Evolutionary conservation across 2,329 filamentous ascomycete genomes (phyloP).

Genomic region (Alternaria consortialis): DNA sequence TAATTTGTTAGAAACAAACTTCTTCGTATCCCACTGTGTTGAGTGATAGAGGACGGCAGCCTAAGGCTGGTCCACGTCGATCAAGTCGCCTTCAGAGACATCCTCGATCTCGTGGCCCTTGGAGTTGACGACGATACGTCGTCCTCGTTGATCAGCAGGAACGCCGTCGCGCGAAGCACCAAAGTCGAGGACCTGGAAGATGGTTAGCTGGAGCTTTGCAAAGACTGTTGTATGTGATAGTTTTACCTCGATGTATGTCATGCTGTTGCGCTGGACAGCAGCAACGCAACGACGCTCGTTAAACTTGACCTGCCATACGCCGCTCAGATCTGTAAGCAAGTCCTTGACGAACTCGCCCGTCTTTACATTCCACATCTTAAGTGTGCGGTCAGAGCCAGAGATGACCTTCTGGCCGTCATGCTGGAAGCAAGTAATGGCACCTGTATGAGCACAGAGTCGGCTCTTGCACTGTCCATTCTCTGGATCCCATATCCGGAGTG

Average conservation of each 20-base stretch:
- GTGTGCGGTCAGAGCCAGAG: conserved; percentile 89
- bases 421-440: conserved; percentile 98
- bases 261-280: conserved; percentile 88
- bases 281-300: conserved; percentile 95
- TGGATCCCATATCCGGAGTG: conserved; percentile 95
- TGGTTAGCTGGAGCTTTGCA: conserved; percentile 32
- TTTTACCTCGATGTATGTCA: conserved; percentile 89
- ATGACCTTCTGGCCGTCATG: conserved; percentile 97
- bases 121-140: conserved; percentile 69
- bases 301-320: conserved; percentile 99
- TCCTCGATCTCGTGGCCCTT: conserved; percentile 51
- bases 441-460: conserved; percentile 90
- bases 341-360: conserved; percentile 93
- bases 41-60: background rate
- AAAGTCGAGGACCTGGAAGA: conserved; percentile 87
- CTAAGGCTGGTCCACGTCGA: conserved; percentile 39
- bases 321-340: conserved; percentile 88
- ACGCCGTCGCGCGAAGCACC: conserved; percentile 91
- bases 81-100: conserved; percentile 41
- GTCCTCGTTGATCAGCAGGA: conserved; percentile 77
- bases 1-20: too few species aligned
- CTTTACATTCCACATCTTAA: conserved; percentile 98
- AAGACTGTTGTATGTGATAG: background rate
- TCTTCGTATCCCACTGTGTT: background rate
- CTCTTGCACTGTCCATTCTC: conserved; percentile 90